Conservation (phyloP, 129 eudicot genomes). For the Escallonia rubra region DNA sequence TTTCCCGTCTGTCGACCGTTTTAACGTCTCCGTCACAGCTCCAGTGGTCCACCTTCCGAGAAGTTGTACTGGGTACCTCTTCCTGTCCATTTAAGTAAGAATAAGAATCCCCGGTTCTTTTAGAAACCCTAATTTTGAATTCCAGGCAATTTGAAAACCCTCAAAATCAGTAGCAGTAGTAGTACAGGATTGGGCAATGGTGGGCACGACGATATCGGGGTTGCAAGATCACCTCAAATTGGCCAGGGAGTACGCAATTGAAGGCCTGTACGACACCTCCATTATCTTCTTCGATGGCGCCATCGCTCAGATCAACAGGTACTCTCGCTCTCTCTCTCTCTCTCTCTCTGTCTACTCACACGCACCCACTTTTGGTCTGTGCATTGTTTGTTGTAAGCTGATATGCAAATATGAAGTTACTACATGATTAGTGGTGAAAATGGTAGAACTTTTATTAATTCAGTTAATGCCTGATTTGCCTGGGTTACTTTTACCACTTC, state of each 20-base stretch:
- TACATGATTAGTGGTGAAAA: too few species aligned
- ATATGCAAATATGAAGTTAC: too few species aligned
- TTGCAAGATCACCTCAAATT: slow-evolving; percentile 88
- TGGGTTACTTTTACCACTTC: too few species aligned
- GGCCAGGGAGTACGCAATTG: slow-evolving; percentile 91
- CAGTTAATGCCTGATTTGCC: too few species aligned
- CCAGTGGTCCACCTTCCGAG: not conserved
- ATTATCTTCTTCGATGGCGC: slow-evolving; percentile 99
- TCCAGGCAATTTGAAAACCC: not conserved
- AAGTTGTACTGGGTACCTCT: slow-evolving; percentile 1
- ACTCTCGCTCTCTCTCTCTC: slow-evolving; percentile 13
- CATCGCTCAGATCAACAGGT: slow-evolving; percentile 98
- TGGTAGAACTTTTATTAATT: too few species aligned
- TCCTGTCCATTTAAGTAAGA: not conserved
- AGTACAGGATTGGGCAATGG: slow-evolving; percentile 22
- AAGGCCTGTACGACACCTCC: slow-evolving; percentile 94
- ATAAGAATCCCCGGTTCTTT: too few species aligned
- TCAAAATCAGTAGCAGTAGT: not conserved
- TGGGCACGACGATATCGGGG: slow-evolving; percentile 68
- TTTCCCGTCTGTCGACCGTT: slow-evolving; percentile 23
- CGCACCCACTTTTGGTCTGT: not conserved
- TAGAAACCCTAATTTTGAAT: slow-evolving; percentile 1
- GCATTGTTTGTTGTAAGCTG: too few species aligned
- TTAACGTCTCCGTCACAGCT: slow-evolving; percentile 41
- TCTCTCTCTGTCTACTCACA: not conserved